Percentiles rank a stretch among this genome's conserved stretches.
Conservation (phyloP, 768 basidiomycete genomes). For the Suillus weaverae region DNA sequence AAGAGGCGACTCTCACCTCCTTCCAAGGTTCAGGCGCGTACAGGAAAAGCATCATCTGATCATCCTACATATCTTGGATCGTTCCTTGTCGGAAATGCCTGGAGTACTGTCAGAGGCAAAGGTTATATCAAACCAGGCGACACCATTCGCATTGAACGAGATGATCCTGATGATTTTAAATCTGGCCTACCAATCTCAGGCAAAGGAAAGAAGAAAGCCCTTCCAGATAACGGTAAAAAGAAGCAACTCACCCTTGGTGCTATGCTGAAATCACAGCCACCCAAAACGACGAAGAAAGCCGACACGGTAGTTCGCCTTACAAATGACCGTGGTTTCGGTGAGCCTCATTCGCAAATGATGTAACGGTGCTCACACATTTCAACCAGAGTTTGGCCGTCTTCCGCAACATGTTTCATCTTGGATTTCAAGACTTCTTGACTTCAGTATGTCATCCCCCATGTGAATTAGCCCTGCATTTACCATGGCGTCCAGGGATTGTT, state of each 20-base stretch:
- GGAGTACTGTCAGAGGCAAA: conserved; percentile 75
- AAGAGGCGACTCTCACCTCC: conserved; percentile 53
- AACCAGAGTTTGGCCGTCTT: conserved; percentile 75
- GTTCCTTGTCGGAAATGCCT: conserved; percentile 68
- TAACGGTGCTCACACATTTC: neutral
- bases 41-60: neutral
- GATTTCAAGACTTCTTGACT: conserved; percentile 73
- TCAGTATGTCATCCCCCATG: conserved; percentile 41
- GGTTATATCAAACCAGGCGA: conserved; percentile 71
- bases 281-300: conserved; percentile 46
- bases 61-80: conserved; percentile 57
- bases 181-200: conserved; percentile 23
- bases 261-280: conserved; percentile 62
- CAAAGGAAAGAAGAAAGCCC: conserved; percentile 38
- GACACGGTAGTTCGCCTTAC: conserved; percentile 69
- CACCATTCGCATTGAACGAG: conserved; percentile 56
- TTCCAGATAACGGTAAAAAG: conserved; percentile 38
- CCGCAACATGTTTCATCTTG: conserved; percentile 69
- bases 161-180: conserved; percentile 39
- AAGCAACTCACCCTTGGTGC: conserved; percentile 65
- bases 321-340: conserved; percentile 67
- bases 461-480: neutral
- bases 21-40: neutral
- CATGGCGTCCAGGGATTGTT: conserved; percentile 48
- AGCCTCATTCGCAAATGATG: conserved; percentile 11